Conservation (phyloP, 2,329 filamentous ascomycete genomes). For the Penicillium sp. region DNA sequence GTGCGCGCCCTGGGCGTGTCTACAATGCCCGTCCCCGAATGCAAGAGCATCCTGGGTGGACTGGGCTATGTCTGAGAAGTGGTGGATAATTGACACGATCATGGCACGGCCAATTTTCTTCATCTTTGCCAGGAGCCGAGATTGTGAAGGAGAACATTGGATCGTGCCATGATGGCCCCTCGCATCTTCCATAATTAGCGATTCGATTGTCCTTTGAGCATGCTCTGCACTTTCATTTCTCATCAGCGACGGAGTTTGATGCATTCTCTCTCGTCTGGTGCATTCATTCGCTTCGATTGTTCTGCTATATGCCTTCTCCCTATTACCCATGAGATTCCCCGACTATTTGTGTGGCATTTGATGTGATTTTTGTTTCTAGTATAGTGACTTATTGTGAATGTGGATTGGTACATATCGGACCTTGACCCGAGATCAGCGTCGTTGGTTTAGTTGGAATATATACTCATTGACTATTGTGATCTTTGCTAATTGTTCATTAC, state of each 20-base stretch:
- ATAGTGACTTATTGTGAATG: conserved; percentile 16
- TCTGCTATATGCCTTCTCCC: conserved; percentile 6
- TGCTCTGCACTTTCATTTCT: conserved; percentile 13
- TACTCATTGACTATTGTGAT: no score
- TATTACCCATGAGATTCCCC: conserved; percentile 20
- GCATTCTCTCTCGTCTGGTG: conserved; percentile 17
- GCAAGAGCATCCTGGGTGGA: conserved; percentile 36
- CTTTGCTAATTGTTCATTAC: no score
- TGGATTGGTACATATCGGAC: no score
- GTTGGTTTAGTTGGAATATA: no score
- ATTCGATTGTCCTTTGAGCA: conserved; percentile 4
- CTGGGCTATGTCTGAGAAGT: conserved; percentile 35
- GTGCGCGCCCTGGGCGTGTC: conserved; percentile 51
- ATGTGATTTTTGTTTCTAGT: conserved; percentile 12
- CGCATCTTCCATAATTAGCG: conserved; percentile 2
- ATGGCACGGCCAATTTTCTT: neutral
- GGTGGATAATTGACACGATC: neutral
- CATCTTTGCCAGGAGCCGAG: neutral
- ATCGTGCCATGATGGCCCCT: neutral
- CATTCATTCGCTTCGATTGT: conserved; percentile 17
- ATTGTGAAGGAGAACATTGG: neutral
- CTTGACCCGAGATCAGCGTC: no score
- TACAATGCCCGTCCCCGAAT: conserved; percentile 46
- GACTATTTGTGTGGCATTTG: conserved; percentile 6
- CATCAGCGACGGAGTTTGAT: conserved; percentile 26